Base-by-base conservation (phyloP, 164 flowering plant species). In the Sextonia rubra region DNA sequence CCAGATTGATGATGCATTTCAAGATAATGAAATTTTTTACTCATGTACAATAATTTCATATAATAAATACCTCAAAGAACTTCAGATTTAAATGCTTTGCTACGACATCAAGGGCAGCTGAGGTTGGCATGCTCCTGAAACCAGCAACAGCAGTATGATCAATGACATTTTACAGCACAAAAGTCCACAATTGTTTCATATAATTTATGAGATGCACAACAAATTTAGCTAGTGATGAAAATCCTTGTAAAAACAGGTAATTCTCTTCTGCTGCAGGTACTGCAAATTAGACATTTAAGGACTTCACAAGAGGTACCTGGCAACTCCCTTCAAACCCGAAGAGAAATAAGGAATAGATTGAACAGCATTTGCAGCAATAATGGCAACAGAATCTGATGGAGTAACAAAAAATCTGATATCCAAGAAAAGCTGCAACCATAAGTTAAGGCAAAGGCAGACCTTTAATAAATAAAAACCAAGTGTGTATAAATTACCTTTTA, bases 51-150 rank as follows among this genome's bases (percentile, higher is more conserved):
- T 15, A 3, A 17, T 64, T 64, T 29, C 67, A 27, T 29, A 27
- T 26, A 25, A 12, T 60, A 47, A 23, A 12, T 82, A 90, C 99
- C 98, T 96, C 97, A 81, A 93, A 96, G 78, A 96, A 93, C 65
- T 91, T 91, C 77, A 96, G 79, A 71, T 89, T 89, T 66, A 96
- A 79, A 77, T 86, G 75, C 68, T 90, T 86, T 63, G 99, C 99
- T 4, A 95, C 99, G 75, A 95, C 99, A 85, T 96, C 99, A 32
- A 96, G 92, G 47, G 99, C 99, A 82, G 99, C 99, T 68, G 99
- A 96, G 52, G 98, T 96, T 48, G 99, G 99, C 99, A 96, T 96
- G 82, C 99, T 96, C 97, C 99, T 93, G 83, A 77, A 89, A 73
- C 72, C 20, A 78, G 55, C 55, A 69, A 73, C 64, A 12, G 32